A percentile compares a stretch with the other conserved stretches of the same genome.
phyloP scores from a whole-genome alignment of 495 filamentous ascomycete genomes.

The Thermothielavioides terrestris region DNA sequence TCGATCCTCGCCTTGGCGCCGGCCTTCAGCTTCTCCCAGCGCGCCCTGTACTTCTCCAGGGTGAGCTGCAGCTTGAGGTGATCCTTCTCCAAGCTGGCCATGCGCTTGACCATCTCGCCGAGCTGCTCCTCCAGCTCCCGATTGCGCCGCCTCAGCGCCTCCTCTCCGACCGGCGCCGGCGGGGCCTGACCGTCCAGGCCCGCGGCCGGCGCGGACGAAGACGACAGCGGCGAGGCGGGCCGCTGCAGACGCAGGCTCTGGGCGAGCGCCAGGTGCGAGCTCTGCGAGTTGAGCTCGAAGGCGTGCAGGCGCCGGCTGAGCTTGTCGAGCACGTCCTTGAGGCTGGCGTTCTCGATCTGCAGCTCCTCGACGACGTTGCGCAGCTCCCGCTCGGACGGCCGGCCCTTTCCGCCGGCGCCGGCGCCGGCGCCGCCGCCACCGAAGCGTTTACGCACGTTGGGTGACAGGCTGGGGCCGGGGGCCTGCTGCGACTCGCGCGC shows the following conservation, averaged over 20 bases:
- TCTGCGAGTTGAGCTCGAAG: slow-evolving; percentile 80
- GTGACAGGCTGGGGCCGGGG: not conserved
- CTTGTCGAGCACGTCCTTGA: slow-evolving; percentile 67
- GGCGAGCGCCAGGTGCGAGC: slow-evolving; percentile 66
- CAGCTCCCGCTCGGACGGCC: slow-evolving; percentile 30
- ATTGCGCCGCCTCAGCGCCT: slow-evolving; percentile 34
- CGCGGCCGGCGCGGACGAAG: too few relatives aligned
- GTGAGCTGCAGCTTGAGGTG: slow-evolving; percentile 61
- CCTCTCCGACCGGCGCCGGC: slow-evolving; percentile 17
- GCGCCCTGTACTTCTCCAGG: slow-evolving; percentile 60
- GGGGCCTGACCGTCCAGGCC: too few relatives aligned
- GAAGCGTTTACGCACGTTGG: slow-evolving; percentile 19
- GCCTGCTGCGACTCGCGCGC: slow-evolving; percentile 64
- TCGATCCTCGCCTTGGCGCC: slow-evolving; percentile 61
- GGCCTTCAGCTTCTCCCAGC: slow-evolving; percentile 80
- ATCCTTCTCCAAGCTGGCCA: slow-evolving; percentile 51
- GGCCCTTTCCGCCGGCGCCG: too few relatives aligned
- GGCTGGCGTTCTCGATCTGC: slow-evolving; percentile 65
- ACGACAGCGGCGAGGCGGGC: slow-evolving; percentile 30
- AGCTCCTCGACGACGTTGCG: slow-evolving; percentile 70
- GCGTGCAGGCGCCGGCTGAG: slow-evolving; percentile 69
- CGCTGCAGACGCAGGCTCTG: slow-evolving; percentile 68
- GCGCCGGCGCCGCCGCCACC: too few relatives aligned
- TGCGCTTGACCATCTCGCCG: slow-evolving; percentile 39
- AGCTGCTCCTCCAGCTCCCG: slow-evolving; percentile 54